These are phyloP conservation scores for Punctularia strigosozonata DNA, from an alignment of 768 basidiomycete genomes.

Conservation along the genomic window DNA sequence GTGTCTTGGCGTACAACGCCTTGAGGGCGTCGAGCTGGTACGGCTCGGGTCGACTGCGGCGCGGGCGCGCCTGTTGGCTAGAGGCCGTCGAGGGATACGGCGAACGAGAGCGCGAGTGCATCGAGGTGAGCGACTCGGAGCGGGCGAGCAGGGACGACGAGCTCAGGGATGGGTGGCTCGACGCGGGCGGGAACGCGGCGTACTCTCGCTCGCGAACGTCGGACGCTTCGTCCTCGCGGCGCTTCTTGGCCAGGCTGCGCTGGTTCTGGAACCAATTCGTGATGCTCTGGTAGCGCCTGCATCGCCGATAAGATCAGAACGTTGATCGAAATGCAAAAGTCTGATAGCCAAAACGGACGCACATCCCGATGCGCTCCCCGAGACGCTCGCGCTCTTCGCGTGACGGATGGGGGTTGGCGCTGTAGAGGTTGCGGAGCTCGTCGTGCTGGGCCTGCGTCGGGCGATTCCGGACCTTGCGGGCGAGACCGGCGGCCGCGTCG, in stretches of 20 bases:
- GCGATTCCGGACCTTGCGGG: conserved; percentile 51
- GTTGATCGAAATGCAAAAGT: conserved; percentile 8
- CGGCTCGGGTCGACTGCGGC: conserved; percentile 70
- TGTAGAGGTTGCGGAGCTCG: conserved; percentile 56
- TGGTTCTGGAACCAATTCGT: conserved; percentile 88
- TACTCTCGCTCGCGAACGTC: conserved; percentile 19
- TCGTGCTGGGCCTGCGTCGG: conserved; percentile 57
- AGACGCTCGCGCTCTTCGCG: conserved; percentile 56
- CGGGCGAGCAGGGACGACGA: conserved; percentile 29
- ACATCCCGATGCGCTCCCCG: conserved; percentile 67
- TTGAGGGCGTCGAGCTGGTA: conserved; percentile 69
- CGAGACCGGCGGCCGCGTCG: too few species aligned
- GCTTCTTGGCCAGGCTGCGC: conserved; percentile 65
- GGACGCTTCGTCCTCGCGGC: conserved; percentile 45
- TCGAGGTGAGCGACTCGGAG: conserved; percentile 21
- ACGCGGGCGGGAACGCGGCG: conserved; percentile 19
- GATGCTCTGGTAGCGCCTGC: conserved; percentile 67
- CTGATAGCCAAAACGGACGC: conserved; percentile 20
- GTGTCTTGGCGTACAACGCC: conserved; percentile 51
- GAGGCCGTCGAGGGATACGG: conserved; percentile 14
- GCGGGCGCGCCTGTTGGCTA: conserved; percentile 37
- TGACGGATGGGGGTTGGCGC: conserved; percentile 52
- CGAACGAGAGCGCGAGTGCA: too few species aligned
- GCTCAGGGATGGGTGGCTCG: conserved; percentile 17
- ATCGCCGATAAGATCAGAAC: conserved; percentile 14